Percentiles rank a stretch among this genome's conserved stretches.
Conservation (phyloP, 345 rosid species). For the Pistacia vera region DNA sequence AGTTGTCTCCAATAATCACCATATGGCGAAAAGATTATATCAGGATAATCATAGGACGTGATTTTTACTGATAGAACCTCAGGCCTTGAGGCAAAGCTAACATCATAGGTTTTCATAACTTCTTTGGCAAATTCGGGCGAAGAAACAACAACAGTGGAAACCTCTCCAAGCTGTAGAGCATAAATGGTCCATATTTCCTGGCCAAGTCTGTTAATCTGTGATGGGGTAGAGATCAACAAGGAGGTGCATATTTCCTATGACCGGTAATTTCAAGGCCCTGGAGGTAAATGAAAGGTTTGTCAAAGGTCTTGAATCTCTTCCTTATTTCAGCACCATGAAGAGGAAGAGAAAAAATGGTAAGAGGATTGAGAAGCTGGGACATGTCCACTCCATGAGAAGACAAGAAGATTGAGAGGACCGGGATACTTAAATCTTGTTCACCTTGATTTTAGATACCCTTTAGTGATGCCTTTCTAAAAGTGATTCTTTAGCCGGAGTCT, state of each 20-base stretch:
- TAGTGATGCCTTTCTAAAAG: too few species aligned
- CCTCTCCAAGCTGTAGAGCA: slow-evolving; percentile 38
- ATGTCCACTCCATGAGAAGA: too few species aligned
- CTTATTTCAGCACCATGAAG: slow-evolving; percentile 3
- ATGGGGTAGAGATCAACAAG: slow-evolving; percentile 28
- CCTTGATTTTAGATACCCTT: too few species aligned
- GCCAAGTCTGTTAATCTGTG: slow-evolving; percentile 30
- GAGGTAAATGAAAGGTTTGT: slow-evolving; percentile 25
- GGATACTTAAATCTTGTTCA: too few species aligned
- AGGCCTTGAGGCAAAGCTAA: slow-evolving; percentile 34
- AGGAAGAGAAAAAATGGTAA: slow-evolving; percentile 4
- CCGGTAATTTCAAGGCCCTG: slow-evolving; percentile 40
- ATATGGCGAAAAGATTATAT: slow-evolving; percentile 23
- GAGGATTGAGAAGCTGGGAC: not conserved
- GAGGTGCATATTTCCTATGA: slow-evolving; percentile 41
- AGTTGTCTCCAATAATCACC: slow-evolving; percentile 34
- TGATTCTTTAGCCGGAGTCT: too few species aligned
- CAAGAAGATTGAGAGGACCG: too few species aligned
- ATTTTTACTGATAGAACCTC: not conserved
- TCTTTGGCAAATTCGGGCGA: slow-evolving; percentile 29
- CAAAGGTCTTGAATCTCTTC: slow-evolving; percentile 4
- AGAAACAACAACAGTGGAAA: slow-evolving; percentile 27
- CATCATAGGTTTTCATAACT: slow-evolving; percentile 37
- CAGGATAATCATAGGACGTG: slow-evolving; percentile 6
- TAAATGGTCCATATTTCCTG: slow-evolving; percentile 33